Base-by-base conservation (phyloP, 2,329 filamentous ascomycete species). In the Sporothrix brunneoviolacea region DNA sequence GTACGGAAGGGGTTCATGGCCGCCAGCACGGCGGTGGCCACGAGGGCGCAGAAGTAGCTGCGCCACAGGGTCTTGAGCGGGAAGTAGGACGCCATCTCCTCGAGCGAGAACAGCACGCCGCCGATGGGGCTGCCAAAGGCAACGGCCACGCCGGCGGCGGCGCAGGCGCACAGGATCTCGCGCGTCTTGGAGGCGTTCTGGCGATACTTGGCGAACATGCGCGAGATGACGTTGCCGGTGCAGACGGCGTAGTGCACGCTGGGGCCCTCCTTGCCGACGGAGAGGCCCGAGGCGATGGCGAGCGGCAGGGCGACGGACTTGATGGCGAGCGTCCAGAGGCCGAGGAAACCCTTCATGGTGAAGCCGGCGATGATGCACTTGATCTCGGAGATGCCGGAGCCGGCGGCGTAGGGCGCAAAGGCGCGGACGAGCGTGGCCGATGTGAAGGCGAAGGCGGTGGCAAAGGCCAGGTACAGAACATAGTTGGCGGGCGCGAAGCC, bases 221-320 rank as follows among this genome's bases (percentile, higher is more conserved):
- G 79, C 27, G 90, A 95, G 53, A 98, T 93, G 56, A 98, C 91
- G 66, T 95, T 97, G 52, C 93, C 93, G 0, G 91, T 95, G 62
- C 93, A 97, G 7, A 97, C 93, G 4, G 93, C 93, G 64, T 97
- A 98, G 67, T 98, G 93, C n/a, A 98, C 93, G 67, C 91, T 96
- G 0, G 93, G 93, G 0, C 93, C 93, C 70, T 98, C 93, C 64
- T 98, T 98, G 49, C 93, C 93, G 12, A 98, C 90, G 0, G 90
- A 95, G 21, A 98, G 72, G 2, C 93, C 93, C 2, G 91, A 96
- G 12, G 87, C 91, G 64, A 98, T 98, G 38, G 91, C 88, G 39
- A 98, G 73, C 1, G 93, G 93, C 42, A 98, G 73, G 21, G 86
- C 88, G 50, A 97, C 80, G 0, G 90, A 95, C 70, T 98, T 98